A percentile compares a stretch with the other conserved stretches of the same genome.
phyloP scores from a whole-genome alignment of 2,329 filamentous ascomycete genomes.

The Aspergillus sergii region DNA sequence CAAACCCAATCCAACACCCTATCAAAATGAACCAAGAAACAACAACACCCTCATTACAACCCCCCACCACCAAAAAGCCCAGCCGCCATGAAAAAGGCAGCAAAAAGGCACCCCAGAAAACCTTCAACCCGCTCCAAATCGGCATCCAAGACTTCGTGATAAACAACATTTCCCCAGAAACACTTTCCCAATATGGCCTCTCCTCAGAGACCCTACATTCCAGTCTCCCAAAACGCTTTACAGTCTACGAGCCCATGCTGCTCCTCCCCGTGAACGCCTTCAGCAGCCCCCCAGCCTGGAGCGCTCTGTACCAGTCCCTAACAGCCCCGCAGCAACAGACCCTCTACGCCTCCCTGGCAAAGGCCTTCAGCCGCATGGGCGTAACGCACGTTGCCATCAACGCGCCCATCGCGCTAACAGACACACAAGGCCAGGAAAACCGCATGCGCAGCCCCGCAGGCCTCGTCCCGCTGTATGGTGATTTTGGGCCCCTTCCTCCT shows the following conservation, averaged over 20 bases:
- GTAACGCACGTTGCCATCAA: slow-evolving; percentile 62
- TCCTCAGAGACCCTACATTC: slow-evolving; percentile 17
- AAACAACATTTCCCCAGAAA: slow-evolving; percentile 19
- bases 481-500: slow-evolving; percentile 63
- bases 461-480: slow-evolving; percentile 70
- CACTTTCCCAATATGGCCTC: slow-evolving; percentile 20
- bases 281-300: slow-evolving; percentile 31
- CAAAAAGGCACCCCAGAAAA: slow-evolving; percentile 14
- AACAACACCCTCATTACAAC: background rate
- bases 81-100: background rate
- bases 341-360: slow-evolving; percentile 47
- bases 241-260: slow-evolving; percentile 60
- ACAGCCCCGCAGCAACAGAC: slow-evolving; percentile 29
- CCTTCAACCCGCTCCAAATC: slow-evolving; percentile 33
- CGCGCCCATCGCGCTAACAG: slow-evolving; percentile 54
- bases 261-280: slow-evolving; percentile 57
- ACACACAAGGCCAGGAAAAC: slow-evolving; percentile 58
- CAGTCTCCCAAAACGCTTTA: slow-evolving; percentile 51
- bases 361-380: slow-evolving; percentile 38
- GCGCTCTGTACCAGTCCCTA: slow-evolving; percentile 31
- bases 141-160: slow-evolving; percentile 36
- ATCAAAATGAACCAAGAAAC: background rate
- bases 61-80: background rate
- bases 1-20: background rate
- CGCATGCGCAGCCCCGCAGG: slow-evolving; percentile 72